Evolutionary conservation across 208 protist genomes (phyloP), one percentile per base, ranked within the genome.

Genomic region (Plasmodiophora brassicae): DNA sequence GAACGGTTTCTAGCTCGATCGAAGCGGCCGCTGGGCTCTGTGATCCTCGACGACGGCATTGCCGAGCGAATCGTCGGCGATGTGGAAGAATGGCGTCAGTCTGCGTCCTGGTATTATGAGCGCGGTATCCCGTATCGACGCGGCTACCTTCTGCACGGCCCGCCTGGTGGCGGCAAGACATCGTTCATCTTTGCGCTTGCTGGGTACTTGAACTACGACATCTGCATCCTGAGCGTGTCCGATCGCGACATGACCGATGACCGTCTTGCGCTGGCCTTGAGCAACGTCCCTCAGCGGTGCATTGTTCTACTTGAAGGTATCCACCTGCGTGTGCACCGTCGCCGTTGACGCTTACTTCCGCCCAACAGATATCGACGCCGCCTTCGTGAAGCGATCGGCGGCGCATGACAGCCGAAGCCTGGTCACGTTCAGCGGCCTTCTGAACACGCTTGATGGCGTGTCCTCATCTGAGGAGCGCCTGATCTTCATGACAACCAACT

Each of bases 401-500:
- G 54, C 10, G 32, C 32, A 20, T 10, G 53, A 14, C 45, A 85
- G 44, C 85, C 44, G 32, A 14, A 57, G 50, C 50, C 50, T 28
- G 50, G 71, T 88, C 0, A 90, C 87, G 44, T 87, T 90, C 88
- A 65, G 39, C 39, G 87, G 88, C 5, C 78, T 91, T 20, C 45
- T 91, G 32, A 91, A 91, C 71, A 90, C 88, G 45, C 78, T 91
- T 22, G 89, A 91, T 86, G 89, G 89, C 20, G 39, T 91, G 25
- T 28, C 83, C 20, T 90, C 89, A 22, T 41, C 36, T n/a, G 89
- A 91, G 53, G 60, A 90, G n/a, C 84, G 89, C 20, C 22, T 91
- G 1, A 45, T 91, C 1, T 91, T 91, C 78, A 91, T 91, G 89
- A 91, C 89, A 0, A 91, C 89, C 1, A 91, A 91, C 44, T 85